A percentile compares a stretch with the other conserved stretches of the same genome.
These are phyloP conservation scores for Trichoderma afroharzianum DNA, from an alignment of 2,329 filamentous ascomycete species.

Conservation along the genomic window DNA sequence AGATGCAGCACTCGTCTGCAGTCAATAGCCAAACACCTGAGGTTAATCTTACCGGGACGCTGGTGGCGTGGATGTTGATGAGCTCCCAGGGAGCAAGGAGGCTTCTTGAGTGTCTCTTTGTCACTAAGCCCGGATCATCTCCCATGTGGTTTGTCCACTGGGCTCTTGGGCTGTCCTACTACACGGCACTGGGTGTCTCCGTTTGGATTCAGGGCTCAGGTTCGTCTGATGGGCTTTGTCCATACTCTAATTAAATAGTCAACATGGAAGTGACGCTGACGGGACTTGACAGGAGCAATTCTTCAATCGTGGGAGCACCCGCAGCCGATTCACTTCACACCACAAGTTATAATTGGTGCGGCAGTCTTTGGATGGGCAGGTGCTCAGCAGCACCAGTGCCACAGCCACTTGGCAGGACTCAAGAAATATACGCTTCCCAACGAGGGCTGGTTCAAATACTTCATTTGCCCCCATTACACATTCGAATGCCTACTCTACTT, in stretches of 20 bases:
- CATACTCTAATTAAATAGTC: not conserved
- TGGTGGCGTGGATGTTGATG: constrained; percentile 69
- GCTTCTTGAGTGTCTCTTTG: constrained; percentile 67
- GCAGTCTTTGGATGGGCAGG: constrained; percentile 68
- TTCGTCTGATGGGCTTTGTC: constrained; percentile 39
- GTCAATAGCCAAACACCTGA: constrained; percentile 18
- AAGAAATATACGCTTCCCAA: constrained; percentile 80
- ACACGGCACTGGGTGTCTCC: constrained; percentile 66
- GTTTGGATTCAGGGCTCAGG: constrained; percentile 82
- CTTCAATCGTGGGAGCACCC: constrained; percentile 32
- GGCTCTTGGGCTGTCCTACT: constrained; percentile 74
- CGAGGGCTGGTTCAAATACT: constrained; percentile 64
- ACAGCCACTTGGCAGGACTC: constrained; percentile 64
- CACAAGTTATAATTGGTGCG: constrained; percentile 42
- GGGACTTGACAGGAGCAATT: constrained; percentile 28
- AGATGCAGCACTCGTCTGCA: constrained; percentile 32
- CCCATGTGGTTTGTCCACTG: constrained; percentile 86
- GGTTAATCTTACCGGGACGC: constrained; percentile 60
- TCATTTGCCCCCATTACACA: constrained; percentile 88
- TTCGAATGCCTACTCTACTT: constrained; percentile 84
- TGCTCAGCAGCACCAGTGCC: constrained; percentile 69
- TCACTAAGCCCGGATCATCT: constrained; percentile 61
- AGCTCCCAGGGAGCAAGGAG: constrained; percentile 70
- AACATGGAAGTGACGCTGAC: not conserved
- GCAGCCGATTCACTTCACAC: constrained; percentile 22